These are phyloP conservation scores for Mycena venus DNA, from an alignment of 768 basidiomycete species.

Conservation along the genomic window DNA sequence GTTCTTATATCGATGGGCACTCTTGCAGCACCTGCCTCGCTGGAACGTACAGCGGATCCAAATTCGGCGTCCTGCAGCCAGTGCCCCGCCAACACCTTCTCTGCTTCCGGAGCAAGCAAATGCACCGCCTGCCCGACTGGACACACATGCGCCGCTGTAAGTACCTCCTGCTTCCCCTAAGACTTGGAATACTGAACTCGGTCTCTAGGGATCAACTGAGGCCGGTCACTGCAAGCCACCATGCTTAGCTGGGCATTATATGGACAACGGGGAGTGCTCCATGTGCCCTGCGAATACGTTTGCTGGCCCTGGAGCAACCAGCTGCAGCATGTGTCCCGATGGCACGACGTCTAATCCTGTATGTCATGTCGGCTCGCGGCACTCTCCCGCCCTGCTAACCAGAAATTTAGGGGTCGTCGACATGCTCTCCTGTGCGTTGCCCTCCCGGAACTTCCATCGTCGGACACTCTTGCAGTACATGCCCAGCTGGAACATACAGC, in stretches of 20 bases:
- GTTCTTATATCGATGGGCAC: background rate
- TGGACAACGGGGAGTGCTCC: background rate
- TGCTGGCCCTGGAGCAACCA: background rate
- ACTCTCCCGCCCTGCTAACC: background rate
- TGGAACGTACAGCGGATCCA: background rate
- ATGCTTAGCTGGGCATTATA: background rate
- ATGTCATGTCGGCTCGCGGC: background rate
- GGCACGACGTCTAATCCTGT: background rate
- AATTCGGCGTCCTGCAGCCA: background rate
- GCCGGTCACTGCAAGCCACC: background rate
- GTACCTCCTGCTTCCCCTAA: background rate
- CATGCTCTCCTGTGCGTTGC: too few species aligned
- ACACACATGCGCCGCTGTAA: background rate
- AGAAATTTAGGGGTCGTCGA: background rate
- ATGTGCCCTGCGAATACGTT: background rate
- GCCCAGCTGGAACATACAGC: background rate
- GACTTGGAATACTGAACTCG: background rate
- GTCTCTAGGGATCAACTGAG: background rate
- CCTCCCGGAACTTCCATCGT: too few species aligned
- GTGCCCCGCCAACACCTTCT: background rate
- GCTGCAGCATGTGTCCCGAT: background rate
- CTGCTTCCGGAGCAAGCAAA: background rate
- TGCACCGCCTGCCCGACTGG: background rate
- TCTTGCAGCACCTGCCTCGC: background rate
- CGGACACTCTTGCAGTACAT: too few species aligned